Conservation (phyloP, 1,139 yeast genomes). For the Saccharomyces hybrid region DNA sequence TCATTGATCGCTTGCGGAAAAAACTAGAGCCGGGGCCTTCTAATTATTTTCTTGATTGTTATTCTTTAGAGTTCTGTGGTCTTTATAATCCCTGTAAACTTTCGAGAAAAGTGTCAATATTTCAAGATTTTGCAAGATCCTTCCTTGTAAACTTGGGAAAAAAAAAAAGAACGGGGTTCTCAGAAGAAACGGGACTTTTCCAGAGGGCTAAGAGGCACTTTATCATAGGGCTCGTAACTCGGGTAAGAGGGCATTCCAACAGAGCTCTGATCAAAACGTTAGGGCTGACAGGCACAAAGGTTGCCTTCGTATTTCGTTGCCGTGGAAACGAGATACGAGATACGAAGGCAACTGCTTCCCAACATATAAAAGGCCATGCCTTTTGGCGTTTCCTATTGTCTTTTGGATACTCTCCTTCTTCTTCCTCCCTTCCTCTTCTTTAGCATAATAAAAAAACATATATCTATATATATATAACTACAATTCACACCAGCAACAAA, state of each 20-base stretch:
- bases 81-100: background rate
- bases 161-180: background rate
- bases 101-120: background rate
- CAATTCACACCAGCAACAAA: background rate
- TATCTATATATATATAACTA: background rate
- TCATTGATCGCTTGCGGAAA: background rate
- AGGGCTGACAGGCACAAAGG: background rate
- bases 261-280: background rate
- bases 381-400: constrained; percentile 1
- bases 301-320: constrained; percentile 1
- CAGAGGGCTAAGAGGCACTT: background rate
- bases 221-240: background rate
- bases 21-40: background rate
- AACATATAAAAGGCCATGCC: background rate
- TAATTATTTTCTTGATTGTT: background rate
- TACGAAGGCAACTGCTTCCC: constrained; percentile 1
- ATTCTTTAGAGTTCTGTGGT: background rate
- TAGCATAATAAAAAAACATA: background rate
- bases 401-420: background rate
- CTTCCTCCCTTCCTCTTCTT: background rate
- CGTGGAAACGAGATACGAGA: constrained; percentile 4
- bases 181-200: background rate
- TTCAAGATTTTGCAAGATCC: background rate
- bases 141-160: background rate
- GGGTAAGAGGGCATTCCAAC: background rate